These are phyloP conservation scores for Vigna hirtella DNA, from an alignment of 306 rosid genomes.

Conservation along the genomic window DNA sequence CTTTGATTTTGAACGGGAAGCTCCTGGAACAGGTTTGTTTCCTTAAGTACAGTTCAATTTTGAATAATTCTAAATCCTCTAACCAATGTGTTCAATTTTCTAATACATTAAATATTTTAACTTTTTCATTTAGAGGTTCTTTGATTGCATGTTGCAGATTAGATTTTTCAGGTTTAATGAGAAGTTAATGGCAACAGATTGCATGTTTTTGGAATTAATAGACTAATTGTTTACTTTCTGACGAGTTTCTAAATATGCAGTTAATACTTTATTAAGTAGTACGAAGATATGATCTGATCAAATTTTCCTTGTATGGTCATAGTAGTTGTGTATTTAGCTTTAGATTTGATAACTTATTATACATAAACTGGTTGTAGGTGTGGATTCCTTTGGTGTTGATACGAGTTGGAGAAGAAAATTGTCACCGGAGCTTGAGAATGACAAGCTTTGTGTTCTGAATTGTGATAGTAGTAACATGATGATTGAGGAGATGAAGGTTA, in stretches of 20 bases:
- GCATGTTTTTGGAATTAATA: not conserved
- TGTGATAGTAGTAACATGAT: slow-evolving; percentile 50
- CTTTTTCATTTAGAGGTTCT: not conserved
- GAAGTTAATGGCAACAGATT: not conserved
- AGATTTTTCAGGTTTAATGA: not conserved
- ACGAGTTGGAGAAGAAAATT: slow-evolving; percentile 65
- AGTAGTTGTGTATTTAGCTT: not conserved
- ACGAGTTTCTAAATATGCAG: not conserved
- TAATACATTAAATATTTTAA: not conserved
- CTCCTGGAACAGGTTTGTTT: slow-evolving; percentile 65
- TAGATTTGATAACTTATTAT: slow-evolving; percentile 28
- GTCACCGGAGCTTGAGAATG: slow-evolving; percentile 61
- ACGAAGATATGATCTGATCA: not conserved
- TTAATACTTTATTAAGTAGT: not conserved
- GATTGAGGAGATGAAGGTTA: slow-evolving; percentile 51
- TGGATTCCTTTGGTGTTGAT: slow-evolving; percentile 35
- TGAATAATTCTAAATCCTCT: not conserved
- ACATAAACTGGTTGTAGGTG: slow-evolving; percentile 47
- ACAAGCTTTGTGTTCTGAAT: slow-evolving; percentile 42
- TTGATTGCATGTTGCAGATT: not conserved
- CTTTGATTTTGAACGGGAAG: slow-evolving; percentile 63
- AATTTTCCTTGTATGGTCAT: not conserved
- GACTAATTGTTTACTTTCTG: not conserved
- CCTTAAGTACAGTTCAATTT: slow-evolving; percentile 8
- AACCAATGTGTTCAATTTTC: not conserved